Base-by-base conservation (phyloP, 2,329 filamentous ascomycete species). In the Cercospora zeae-maydis region DNA sequence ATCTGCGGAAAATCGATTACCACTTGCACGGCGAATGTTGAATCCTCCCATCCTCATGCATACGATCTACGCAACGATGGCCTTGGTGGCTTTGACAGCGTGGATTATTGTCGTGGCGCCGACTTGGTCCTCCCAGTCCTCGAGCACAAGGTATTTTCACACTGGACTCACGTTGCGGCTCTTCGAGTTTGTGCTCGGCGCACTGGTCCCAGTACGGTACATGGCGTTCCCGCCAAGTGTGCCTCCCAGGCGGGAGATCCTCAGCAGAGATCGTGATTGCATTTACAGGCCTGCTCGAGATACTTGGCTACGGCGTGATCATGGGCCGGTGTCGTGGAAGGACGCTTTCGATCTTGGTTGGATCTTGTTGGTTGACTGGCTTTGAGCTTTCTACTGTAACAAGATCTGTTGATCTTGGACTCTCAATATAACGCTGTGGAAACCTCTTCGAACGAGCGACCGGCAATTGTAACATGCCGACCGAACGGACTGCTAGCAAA, bases 171-270 rank as follows among this genome's bases (percentile, higher is more conserved):
- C 45, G 2, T 36, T 65, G 5, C 36, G 51, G 13, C 24, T 65
- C 2, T 11, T 58, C 2, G 63, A 65, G 1, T 36, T 62, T 16
- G 9, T 59, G 1, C 31, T 62, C 2, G 59, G 59, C 1, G 39
- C 33, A 4, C 31, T 36, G 14, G 55, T 56, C 4, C 63, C 63
- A 2, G 39, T 63, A 1, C 31, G 60, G 11, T 59, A 62, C 8
- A 65, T 65, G 63, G 21, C 51, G 0, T 59, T 59, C 6, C 61
- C 61, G 30, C 56, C 61, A 6, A 33, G 9, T 13, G 30, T 59
- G 14, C 49, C 37, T n/a, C 19, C 36, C 0, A 24, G 61, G n/a
- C 42, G 33, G 13, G 61, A 55, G 13, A 27, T 14, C 8, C 49
- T 63, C 4, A 33, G 45, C 7, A 34, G 10, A 42, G 57, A 59